Conservation (phyloP, 306 rosid species). For the Luffa aegyptiaca region DNA sequence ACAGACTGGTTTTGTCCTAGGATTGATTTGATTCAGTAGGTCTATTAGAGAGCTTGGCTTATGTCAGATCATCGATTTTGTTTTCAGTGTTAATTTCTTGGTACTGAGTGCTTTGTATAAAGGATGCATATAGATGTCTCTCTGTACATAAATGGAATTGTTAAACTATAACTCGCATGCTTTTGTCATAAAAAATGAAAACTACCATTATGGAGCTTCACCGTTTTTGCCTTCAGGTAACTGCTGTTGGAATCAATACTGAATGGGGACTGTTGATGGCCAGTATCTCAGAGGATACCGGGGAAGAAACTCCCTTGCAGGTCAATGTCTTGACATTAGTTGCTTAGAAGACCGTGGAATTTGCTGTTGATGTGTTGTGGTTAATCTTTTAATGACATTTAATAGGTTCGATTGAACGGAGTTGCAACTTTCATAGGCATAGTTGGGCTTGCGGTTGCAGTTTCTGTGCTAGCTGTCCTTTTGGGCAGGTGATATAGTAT, state of each 20-base stretch:
- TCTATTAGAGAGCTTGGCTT: not conserved
- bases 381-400: conserved; percentile 21
- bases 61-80: not conserved
- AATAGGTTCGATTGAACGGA: conserved; percentile 95
- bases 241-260: conserved; percentile 94
- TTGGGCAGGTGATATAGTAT: conserved; percentile 49
- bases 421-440: conserved; percentile 93
- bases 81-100: not conserved
- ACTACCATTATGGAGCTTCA: not conserved
- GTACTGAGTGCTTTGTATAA: not conserved
- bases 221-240: conserved; percentile 48
- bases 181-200: not conserved
- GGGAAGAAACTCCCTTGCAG: conserved; percentile 99
- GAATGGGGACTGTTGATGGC: conserved; percentile 99
- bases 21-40: not conserved
- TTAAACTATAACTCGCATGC: not conserved
- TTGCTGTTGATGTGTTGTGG: not conserved
- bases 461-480: conserved; percentile 65
- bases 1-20: not conserved
- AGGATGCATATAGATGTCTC: not conserved
- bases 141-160: not conserved
- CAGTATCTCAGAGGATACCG: conserved; percentile 91
- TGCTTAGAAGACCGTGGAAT: conserved; percentile 7
- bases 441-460: conserved; percentile 89
- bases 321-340: conserved; percentile 26